Conservation (phyloP, 495 filamentous ascomycete species). For the Lasiosphaeria miniovina region DNA sequence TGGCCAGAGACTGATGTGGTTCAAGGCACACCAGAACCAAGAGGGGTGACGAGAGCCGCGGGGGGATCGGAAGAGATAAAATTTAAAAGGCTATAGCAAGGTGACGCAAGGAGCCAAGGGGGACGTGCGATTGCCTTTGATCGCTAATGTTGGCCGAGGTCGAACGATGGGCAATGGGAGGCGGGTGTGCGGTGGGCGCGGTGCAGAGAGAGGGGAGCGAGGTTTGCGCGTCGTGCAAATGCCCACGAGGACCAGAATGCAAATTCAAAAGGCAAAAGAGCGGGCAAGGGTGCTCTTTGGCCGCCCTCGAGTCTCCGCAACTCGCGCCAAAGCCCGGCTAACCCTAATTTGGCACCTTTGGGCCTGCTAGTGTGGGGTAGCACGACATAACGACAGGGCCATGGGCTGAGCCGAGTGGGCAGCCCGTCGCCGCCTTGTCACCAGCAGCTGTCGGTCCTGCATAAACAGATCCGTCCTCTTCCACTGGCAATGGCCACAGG, state of each 20-base stretch:
- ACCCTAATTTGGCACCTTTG: background rate
- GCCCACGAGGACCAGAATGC: slow-evolving; percentile 22
- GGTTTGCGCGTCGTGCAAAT: slow-evolving; percentile 24
- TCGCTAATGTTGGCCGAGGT: background rate
- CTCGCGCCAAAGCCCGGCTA: background rate
- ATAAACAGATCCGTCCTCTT: too few species aligned
- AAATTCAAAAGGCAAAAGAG: slow-evolving; percentile 18
- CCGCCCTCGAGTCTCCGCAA: background rate
- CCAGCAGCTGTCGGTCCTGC: too few species aligned
- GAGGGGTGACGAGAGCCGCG: background rate
- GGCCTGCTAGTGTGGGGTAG: background rate
- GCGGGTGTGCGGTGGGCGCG: slow-evolving; percentile 10
- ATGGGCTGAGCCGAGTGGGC: too few species aligned
- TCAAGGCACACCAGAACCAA: background rate
- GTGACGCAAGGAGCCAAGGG: slow-evolving; percentile 1
- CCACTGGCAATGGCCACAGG: too few species aligned
- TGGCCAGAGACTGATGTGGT: background rate
- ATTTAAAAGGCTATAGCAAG: background rate
- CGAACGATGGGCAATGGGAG: background rate
- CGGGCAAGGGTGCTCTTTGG: slow-evolving; percentile 14
- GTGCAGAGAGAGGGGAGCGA: slow-evolving; percentile 11
- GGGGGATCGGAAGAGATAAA: background rate
- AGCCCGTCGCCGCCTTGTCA: too few species aligned
- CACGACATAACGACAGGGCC: too few species aligned
- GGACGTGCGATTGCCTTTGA: slow-evolving; percentile 4